phyloP scores from a whole-genome alignment of 495 filamentous ascomycete genomes.

The Chaetomidium leptoderma region DNA sequence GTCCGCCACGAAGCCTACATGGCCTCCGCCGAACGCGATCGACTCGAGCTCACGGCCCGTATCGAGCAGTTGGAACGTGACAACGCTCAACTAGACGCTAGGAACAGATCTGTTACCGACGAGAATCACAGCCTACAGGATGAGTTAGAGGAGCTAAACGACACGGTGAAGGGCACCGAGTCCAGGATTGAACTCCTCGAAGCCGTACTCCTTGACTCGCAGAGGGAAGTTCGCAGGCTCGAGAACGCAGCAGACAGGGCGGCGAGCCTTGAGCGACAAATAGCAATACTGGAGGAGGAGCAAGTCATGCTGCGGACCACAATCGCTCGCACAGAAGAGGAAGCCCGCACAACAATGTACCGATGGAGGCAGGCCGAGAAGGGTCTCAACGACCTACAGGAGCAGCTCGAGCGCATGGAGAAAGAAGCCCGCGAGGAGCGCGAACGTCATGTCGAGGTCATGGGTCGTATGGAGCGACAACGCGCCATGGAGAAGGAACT shows the following conservation, averaged over 20 bases:
- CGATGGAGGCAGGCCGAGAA: constrained; percentile 80
- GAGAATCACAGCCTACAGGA: constrained; percentile 76
- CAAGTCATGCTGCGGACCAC: constrained; percentile 65
- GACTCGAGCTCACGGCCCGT: constrained; percentile 59
- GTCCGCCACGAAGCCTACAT: constrained; percentile 90
- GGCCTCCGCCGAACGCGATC: constrained; percentile 80
- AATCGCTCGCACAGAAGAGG: constrained; percentile 59
- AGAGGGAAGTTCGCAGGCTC: constrained; percentile 69
- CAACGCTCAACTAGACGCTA: constrained; percentile 65
- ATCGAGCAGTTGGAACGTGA: constrained; percentile 75
- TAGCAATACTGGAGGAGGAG: constrained; percentile 73
- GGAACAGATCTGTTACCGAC: constrained; percentile 67
- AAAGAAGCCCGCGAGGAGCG: constrained; percentile 77
- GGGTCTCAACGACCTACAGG: constrained; percentile 66
- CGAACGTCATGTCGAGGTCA: constrained; percentile 73
- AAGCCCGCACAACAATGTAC: constrained; percentile 68
- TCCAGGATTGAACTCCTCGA: constrained; percentile 66
- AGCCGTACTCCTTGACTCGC: constrained; percentile 65
- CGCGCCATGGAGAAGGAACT: constrained; percentile 71
- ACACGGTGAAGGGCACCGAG: constrained; percentile 69
- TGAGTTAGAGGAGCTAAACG: constrained; percentile 78
- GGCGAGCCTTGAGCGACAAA: constrained; percentile 69
- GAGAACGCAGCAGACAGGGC: constrained; percentile 69
- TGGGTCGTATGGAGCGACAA: constrained; percentile 74
- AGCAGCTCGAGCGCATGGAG: constrained; percentile 86